Evolutionary conservation across 768 basidiomycete species (phyloP), one percentile per base, ranked within the genome.

Genomic region (Candolleomyces eurysporus): DNA sequence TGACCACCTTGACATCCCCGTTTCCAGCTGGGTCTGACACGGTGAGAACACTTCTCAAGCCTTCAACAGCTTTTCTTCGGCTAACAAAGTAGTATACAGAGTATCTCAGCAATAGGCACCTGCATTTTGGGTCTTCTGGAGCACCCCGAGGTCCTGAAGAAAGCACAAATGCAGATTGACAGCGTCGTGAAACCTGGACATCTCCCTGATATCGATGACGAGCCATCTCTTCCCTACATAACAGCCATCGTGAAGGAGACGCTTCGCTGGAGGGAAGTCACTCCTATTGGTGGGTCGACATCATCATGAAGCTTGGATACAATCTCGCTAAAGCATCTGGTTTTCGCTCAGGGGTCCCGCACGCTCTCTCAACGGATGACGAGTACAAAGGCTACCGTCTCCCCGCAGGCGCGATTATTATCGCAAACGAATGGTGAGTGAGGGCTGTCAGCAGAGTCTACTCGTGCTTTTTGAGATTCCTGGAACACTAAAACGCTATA

Each of bases 161-260:
- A 67, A 49, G 76, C 75, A 4, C 76, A 78, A 55, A 61, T 43
- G 4, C 73, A 78, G 52, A 65, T 79, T 5, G 78, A 77, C 60
- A 48, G 63, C 19, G 71, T 76, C 7, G 45, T 76, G 6, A 71
- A 73, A 16, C 56, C 61, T 5, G 69, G 70, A 22, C 61, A 70
- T 48, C 63, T 79, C 14, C 78, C 78, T 0, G 68, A 70, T 39
- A 69, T 74, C 40, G 66, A 67, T 1, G 75, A 76, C 48, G 52
- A 66, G 56, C 51, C 63, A 14, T 50, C 58, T 2, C 51, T 77
- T n/a, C 75, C 75, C 2, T 76, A 73, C 45, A 66, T 75, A 40
- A 69, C 67, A 13, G 75, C 76, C 10, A 66, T 75, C 5, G 62
- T 65, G 4, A 68, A 68, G 57, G 76, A 77, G 57, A 62, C 67